Evolutionary conservation across 108 stramenopile species (phyloP).

Genomic region (Skeletonema tropicum): DNA sequence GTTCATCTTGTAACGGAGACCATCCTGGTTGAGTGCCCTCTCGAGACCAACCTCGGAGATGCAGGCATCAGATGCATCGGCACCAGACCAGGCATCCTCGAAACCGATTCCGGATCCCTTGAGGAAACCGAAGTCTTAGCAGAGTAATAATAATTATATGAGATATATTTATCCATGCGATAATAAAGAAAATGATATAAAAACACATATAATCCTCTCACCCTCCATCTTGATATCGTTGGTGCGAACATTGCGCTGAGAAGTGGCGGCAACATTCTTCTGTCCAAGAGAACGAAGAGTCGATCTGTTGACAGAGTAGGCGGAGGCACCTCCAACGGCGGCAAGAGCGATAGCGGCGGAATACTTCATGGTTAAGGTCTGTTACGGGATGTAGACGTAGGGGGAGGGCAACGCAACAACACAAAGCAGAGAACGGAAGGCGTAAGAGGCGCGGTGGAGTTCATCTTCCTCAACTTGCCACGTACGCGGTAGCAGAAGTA

Average conservation of each 20-base stretch:
- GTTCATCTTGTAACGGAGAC: slow-evolving; percentile 89
- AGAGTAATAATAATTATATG: not conserved
- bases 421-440: not conserved
- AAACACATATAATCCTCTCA: slow-evolving; percentile 33
- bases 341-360: slow-evolving; percentile 58
- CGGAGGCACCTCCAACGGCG: slow-evolving; percentile 59
- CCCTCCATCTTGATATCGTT: slow-evolving; percentile 84
- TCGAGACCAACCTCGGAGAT: slow-evolving; percentile 86
- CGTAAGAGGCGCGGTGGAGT: not conserved
- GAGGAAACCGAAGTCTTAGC: slow-evolving; percentile 81
- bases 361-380: slow-evolving; percentile 64
- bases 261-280: slow-evolving; percentile 51
- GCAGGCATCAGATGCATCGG: slow-evolving; percentile 48
- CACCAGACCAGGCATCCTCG: slow-evolving; percentile 78
- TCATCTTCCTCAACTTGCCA: slow-evolving; percentile 4
- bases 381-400: not conserved
- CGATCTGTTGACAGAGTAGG: slow-evolving; percentile 67
- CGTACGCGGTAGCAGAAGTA: not conserved
- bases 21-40: slow-evolving; percentile 77
- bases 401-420: not conserved
- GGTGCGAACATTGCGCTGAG: slow-evolving; percentile 41
- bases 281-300: slow-evolving; percentile 66
- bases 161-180: not conserved
- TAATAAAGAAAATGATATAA: slow-evolving; percentile 17
- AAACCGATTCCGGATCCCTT: slow-evolving; percentile 72